Conservation (phyloP, 345 rosid species). For the Turnera subulata region DNA sequence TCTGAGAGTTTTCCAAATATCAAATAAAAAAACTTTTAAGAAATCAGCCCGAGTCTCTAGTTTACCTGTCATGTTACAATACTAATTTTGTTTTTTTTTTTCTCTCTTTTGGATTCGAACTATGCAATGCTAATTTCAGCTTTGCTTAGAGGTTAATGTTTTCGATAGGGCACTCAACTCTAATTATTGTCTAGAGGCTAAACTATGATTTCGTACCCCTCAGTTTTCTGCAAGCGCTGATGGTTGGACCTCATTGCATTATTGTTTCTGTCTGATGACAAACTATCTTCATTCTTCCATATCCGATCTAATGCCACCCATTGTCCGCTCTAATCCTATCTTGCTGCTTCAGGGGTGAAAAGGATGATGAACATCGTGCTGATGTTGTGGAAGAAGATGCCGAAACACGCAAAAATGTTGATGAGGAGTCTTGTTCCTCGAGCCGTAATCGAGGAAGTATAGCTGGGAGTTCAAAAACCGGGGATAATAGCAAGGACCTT, state of each 20-base stretch:
- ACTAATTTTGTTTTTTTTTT: neutral
- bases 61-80: no score
- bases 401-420: constrained; percentile 34
- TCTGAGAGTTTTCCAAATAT: no score
- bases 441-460: constrained; percentile 2
- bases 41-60: no score
- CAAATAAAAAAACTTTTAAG: no score
- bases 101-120: no score
- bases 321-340: neutral
- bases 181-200: no score
- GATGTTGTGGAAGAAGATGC: constrained; percentile 38
- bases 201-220: no score
- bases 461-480: constrained; percentile 20
- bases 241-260: no score
- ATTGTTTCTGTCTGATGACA: neutral
- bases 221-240: no score
- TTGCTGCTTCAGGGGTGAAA: constrained; percentile 41
- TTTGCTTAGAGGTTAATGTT: no score
- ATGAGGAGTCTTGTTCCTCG: constrained; percentile 31
- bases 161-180: no score
- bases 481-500: constrained; percentile 11
- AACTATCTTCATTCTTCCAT: neutral
- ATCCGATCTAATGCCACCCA: neutral
- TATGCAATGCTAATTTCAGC: no score
- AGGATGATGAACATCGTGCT: constrained; percentile 26